Percentiles rank a stretch among this genome's conserved stretches.
Conservation (phyloP, 225 moss, liverwort and hornwort species). For the Straminergon stramineum region DNA sequence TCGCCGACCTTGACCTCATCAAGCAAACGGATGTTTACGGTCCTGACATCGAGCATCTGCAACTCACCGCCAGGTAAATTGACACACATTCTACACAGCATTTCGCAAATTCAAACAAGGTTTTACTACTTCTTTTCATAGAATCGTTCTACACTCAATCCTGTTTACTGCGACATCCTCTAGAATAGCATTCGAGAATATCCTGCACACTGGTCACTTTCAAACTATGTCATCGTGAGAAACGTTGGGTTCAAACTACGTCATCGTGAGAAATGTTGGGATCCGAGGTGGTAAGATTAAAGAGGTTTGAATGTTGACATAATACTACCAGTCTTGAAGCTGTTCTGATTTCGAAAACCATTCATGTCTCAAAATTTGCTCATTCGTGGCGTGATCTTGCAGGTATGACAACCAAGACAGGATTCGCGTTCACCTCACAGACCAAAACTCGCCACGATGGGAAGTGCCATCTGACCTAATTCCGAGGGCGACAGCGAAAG, state of each 20-base stretch:
- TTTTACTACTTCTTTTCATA: background rate
- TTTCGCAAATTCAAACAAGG: background rate
- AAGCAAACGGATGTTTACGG: constrained; percentile 23
- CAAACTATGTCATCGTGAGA: background rate
- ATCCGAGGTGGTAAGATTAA: background rate
- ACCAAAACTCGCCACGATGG: constrained; percentile 17
- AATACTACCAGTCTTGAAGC: background rate
- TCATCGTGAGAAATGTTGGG: background rate
- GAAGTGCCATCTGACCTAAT: constrained; percentile 35
- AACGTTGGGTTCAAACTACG: background rate
- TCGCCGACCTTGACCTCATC: constrained; percentile 45
- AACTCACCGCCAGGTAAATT: constrained; percentile 31
- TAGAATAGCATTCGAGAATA: background rate
- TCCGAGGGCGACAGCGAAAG: constrained; percentile 16
- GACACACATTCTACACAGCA: background rate
- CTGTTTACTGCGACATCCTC: background rate
- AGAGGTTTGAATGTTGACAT: background rate
- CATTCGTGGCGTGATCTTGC: background rate
- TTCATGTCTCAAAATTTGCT: background rate
- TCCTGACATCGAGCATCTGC: constrained; percentile 29
- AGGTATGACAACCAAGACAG: constrained; percentile 41
- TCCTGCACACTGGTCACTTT: background rate
- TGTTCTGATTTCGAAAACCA: background rate
- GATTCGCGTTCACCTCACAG: constrained; percentile 46
- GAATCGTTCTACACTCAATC: background rate